These are phyloP conservation scores for Themeda triandra DNA, from an alignment of 176 grass and related monocot species.

Conservation along the genomic window DNA sequence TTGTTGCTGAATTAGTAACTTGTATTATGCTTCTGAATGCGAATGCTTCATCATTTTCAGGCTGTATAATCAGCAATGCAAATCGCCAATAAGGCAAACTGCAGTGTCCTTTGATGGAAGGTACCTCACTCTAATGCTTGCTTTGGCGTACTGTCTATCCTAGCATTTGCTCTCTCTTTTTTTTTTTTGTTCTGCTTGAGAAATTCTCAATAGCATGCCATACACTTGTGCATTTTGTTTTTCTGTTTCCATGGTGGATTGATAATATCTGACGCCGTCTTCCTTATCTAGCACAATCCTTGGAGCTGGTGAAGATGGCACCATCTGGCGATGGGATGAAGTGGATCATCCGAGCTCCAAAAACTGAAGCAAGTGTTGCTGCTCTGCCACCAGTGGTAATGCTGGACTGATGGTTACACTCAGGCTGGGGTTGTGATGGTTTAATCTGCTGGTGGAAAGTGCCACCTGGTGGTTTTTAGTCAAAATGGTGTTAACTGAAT, in stretches of 20 bases:
- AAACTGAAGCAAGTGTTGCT: not conserved
- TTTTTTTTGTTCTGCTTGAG: not conserved
- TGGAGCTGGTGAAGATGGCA: conserved; percentile 74
- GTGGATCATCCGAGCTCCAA: conserved; percentile 27
- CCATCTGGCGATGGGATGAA: conserved; percentile 79
- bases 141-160: not conserved
- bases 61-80: conserved; percentile 69
- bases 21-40: not conserved
- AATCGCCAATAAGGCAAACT: conserved; percentile 82
- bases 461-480: not conserved
- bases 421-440: not conserved
- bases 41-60: conserved; percentile 34
- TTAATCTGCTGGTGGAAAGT: not conserved
- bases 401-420: not conserved
- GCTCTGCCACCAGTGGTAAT: not conserved
- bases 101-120: conserved; percentile 92
- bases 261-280: not conserved
- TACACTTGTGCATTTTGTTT: not conserved
- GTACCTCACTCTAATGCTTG: conserved; percentile 24
- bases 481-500: not conserved
- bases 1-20: not conserved
- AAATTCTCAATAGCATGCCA: not conserved
- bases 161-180: not conserved
- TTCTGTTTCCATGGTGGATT: not conserved
- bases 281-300: conserved; percentile 72